Evolutionary conservation across 495 filamentous ascomycete genomes (phyloP).

Genomic region (Annulohypoxylon maeteangense): DNA sequence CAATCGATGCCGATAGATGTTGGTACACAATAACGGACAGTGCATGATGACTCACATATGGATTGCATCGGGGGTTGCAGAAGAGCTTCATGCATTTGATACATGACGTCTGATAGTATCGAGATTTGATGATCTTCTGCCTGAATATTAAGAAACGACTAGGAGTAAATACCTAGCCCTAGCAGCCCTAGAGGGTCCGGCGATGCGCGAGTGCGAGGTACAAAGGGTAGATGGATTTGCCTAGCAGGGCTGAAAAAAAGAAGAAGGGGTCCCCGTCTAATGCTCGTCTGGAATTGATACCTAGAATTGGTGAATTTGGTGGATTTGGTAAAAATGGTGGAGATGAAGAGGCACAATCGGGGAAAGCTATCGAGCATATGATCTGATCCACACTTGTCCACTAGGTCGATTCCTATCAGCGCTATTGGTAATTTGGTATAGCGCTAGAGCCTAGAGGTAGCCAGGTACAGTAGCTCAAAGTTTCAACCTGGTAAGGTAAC

Average conservation of each 20-base stretch:
- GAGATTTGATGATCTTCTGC: constrained; percentile 16
- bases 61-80: constrained; percentile 30
- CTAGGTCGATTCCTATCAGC: not conserved
- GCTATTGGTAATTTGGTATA: too few relatives aligned
- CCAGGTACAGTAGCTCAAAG: not conserved
- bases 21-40: constrained; percentile 13
- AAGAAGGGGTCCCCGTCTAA: not conserved
- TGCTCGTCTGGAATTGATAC: not conserved
- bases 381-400: constrained; percentile 15
- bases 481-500: not conserved
- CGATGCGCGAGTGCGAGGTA: not conserved
- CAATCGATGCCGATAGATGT: constrained; percentile 15
- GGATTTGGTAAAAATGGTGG: not conserved
- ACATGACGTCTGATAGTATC: constrained; percentile 27
- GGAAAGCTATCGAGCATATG: constrained; percentile 9
- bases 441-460: not conserved
- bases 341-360: not conserved
- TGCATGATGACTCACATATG: constrained; percentile 40
- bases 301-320: not conserved
- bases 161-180: not conserved
- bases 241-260: constrained; percentile 36
- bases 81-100: constrained; percentile 21
- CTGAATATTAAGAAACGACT: not conserved
- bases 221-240: not conserved
- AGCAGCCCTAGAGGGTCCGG: too few relatives aligned